Evolutionary conservation across 1,284 basidiomycete species (phyloP).

Genomic region (Cutaneotrichosporon cyanovorans): DNA sequence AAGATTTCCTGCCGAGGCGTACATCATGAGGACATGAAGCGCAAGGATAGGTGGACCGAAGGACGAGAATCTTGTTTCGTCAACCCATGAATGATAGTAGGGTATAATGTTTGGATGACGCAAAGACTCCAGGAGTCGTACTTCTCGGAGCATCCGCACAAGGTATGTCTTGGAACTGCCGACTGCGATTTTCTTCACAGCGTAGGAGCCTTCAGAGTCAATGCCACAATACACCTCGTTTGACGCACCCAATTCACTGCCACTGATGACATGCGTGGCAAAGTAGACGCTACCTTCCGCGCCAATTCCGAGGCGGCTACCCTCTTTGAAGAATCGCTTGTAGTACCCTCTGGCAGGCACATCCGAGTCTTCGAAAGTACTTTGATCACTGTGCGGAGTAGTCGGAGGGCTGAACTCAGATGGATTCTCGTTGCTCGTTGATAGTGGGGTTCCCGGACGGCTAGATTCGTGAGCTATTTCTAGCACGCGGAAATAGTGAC

Average conservation of each 20-base stretch:
- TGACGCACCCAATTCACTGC: slow-evolving; percentile 28
- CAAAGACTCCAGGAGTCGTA: slow-evolving; percentile 73
- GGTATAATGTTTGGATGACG: slow-evolving; percentile 87
- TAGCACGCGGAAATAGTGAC: slow-evolving; percentile 37
- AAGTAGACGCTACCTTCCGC: slow-evolving; percentile 78
- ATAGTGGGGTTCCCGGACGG: slow-evolving; percentile 29
- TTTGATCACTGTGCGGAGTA: slow-evolving; percentile 7
- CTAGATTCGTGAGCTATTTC: slow-evolving; percentile 39
- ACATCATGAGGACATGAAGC: slow-evolving; percentile 83
- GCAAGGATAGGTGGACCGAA: slow-evolving; percentile 78
- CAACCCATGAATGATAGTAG: slow-evolving; percentile 93
- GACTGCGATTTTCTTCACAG: slow-evolving; percentile 91
- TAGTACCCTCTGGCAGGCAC: slow-evolving; percentile 49
- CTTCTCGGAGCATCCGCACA: slow-evolving; percentile 70
- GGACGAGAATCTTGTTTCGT: slow-evolving; percentile 67
- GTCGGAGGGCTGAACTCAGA: slow-evolving; percentile 2
- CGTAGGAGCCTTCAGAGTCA: slow-evolving; percentile 50
- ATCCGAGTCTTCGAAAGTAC: slow-evolving; percentile 17
- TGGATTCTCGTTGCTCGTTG: slow-evolving; percentile 44
- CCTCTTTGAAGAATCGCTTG: slow-evolving; percentile 75
- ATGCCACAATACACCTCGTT: not conserved
- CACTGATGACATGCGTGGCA: slow-evolving; percentile 32
- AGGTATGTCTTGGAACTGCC: slow-evolving; percentile 79
- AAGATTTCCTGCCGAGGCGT: slow-evolving; percentile 74
- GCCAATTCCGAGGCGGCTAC: slow-evolving; percentile 78